These are phyloP conservation scores for Hemerocallis citrina DNA, from an alignment of 106 monocot genomes.

Conservation along the genomic window DNA sequence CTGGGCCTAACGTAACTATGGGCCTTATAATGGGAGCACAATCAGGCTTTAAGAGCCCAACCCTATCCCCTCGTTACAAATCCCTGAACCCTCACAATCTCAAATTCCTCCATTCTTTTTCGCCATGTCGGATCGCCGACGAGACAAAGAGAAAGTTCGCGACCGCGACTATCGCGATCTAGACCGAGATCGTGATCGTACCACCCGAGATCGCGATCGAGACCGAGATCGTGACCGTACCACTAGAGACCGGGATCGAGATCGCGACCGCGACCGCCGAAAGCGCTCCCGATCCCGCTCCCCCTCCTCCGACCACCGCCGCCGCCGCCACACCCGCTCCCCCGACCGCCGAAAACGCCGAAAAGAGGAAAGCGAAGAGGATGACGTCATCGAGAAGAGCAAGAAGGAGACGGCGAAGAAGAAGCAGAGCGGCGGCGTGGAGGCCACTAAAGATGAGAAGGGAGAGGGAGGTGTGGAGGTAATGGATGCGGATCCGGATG, in stretches of 20 bases:
- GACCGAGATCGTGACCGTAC: conserved; percentile 39
- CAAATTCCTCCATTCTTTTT: too few relatives aligned
- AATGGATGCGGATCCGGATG: conserved; percentile 44
- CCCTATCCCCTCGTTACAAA: too few relatives aligned
- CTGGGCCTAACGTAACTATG: too few relatives aligned
- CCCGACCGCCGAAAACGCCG: conserved; percentile 60
- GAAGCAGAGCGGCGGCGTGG: conserved; percentile 9
- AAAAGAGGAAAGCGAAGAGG: conserved; percentile 32
- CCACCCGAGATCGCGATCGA: conserved; percentile 30
- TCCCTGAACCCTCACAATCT: too few relatives aligned
- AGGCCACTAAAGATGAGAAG: conserved; percentile 2
- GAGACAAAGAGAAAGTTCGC: conserved; percentile 25
- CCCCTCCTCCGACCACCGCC: conserved; percentile 12
- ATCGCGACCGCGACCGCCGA: conserved; percentile 28
- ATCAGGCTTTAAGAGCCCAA: too few relatives aligned
- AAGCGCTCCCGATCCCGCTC: too few relatives aligned
- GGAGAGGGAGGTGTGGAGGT: conserved; percentile 13
- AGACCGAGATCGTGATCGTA: conserved; percentile 35
- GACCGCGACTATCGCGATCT: conserved; percentile 26
- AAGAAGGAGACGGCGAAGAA: conserved; percentile 17
- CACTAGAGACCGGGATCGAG: conserved; percentile 33
- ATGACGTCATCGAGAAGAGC: conserved; percentile 8
- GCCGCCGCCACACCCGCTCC: conserved; percentile 22
- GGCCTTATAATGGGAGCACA: too few relatives aligned
- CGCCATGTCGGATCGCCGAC: conserved; percentile 28